phyloP scores from a whole-genome alignment of 306 rosid genomes.

The Prunus kanzakura region DNA sequence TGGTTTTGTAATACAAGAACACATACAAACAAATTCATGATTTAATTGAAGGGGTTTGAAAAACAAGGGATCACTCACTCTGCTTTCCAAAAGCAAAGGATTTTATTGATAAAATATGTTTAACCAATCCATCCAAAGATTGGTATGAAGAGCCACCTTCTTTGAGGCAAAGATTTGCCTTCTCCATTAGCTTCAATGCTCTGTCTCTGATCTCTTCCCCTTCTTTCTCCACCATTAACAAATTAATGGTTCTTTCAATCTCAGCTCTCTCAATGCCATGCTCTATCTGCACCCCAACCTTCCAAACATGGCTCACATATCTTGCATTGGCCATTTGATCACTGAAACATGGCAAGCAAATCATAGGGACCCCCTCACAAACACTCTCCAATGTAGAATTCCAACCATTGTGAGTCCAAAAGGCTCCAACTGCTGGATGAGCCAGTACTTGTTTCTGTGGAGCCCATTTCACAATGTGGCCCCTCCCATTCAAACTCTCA shows the following conservation, averaged over 20 bases:
- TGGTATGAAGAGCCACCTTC: slow-evolving; percentile 24
- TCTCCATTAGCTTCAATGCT: slow-evolving; percentile 32
- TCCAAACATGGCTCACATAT: slow-evolving; percentile 47
- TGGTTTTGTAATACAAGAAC: too few species aligned
- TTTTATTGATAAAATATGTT: not conserved
- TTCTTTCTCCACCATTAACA: slow-evolving; percentile 38
- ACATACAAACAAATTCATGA: too few species aligned
- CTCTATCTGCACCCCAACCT: slow-evolving; percentile 39
- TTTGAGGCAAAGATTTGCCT: slow-evolving; percentile 22
- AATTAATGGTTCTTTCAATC: slow-evolving; percentile 34
- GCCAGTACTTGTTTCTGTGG: slow-evolving; percentile 58
- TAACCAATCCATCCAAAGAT: slow-evolving; percentile 18
- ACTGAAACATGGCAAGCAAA: slow-evolving; percentile 38
- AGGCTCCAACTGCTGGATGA: slow-evolving; percentile 47
- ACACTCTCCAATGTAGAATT: slow-evolving; percentile 63
- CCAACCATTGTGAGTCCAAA: slow-evolving; percentile 67
- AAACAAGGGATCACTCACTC: not conserved
- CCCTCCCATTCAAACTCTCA: slow-evolving; percentile 37
- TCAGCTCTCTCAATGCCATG: slow-evolving; percentile 34
- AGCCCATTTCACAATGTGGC: slow-evolving; percentile 60
- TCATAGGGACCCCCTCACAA: slow-evolving; percentile 65
- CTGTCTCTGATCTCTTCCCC: slow-evolving; percentile 35
- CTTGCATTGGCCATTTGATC: slow-evolving; percentile 56
- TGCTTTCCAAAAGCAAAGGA: not conserved
- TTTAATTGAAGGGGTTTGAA: not conserved